Conservation (phyloP, 1,139 yeast genomes). For the Pichia sp. region DNA sequence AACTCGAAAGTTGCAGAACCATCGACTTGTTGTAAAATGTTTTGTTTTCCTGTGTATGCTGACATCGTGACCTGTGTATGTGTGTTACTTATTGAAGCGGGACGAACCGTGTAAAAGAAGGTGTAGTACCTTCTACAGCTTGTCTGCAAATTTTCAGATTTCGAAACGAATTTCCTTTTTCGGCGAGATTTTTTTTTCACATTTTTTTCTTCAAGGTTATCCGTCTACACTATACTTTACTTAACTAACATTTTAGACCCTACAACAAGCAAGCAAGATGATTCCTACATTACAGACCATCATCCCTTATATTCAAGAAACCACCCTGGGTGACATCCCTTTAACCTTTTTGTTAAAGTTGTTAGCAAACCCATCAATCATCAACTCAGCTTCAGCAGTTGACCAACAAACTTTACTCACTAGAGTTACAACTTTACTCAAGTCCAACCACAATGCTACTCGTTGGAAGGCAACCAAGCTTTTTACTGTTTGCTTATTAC, state of each 20-base stretch:
- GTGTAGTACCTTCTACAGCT: too few relatives aligned
- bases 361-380: slow-evolving; percentile 25
- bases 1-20: slow-evolving; percentile 69
- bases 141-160: slow-evolving; percentile 4
- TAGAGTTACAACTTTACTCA: slow-evolving; percentile 52
- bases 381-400: slow-evolving; percentile 36
- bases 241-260: too few relatives aligned
- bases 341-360: slow-evolving; percentile 18
- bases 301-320: slow-evolving; percentile 25
- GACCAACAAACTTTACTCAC: slow-evolving; percentile 58
- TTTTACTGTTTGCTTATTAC: slow-evolving; percentile 47
- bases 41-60: slow-evolving; percentile 15
- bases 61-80: neutral
- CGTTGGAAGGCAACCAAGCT: slow-evolving; percentile 68
- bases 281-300: slow-evolving; percentile 14
- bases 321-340: slow-evolving; percentile 17
- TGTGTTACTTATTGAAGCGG: neutral
- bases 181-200: neutral
- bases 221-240: neutral
- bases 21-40: slow-evolving; percentile 56
- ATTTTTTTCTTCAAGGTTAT: neutral
- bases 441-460: slow-evolving; percentile 46
- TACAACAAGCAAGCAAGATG: slow-evolving; percentile 1
- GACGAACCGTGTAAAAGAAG: neutral
- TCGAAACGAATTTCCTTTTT: neutral